phyloP scores from a whole-genome alignment of 1,284 basidiomycete genomes.

The Leccinum pachyderme region DNA sequence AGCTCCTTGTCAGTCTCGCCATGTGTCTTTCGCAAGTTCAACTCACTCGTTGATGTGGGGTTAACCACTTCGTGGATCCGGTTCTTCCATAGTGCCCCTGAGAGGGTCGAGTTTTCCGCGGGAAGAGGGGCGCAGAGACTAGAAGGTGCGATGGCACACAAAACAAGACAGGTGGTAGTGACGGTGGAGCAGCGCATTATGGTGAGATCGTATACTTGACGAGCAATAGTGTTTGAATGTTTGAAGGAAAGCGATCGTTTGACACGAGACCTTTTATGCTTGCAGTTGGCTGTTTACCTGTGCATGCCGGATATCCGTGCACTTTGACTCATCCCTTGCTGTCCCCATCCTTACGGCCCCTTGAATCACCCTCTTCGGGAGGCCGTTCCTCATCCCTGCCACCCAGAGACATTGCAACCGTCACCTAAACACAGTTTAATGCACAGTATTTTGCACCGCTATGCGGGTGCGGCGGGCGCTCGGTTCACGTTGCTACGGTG shows the following conservation, averaged over 20 bases:
- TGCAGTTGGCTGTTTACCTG: constrained; percentile 6
- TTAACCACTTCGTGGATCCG: constrained; percentile 22
- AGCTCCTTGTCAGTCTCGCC: constrained; percentile 3
- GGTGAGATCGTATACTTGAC: constrained; percentile 7
- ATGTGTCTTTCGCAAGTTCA: neutral
- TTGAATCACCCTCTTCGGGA: constrained; percentile 3
- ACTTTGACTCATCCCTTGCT: neutral
- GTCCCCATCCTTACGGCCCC: neutral
- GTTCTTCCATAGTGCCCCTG: constrained; percentile 18
- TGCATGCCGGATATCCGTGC: constrained; percentile 3
- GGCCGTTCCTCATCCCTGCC: neutral
- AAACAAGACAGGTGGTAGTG: constrained; percentile 7
- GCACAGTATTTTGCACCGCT: constrained; percentile 10
- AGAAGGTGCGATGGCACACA: constrained; percentile 15
- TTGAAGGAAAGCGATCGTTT: neutral
- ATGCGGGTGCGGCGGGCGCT: neutral
- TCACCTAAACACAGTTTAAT: neutral
- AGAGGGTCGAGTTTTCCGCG: neutral
- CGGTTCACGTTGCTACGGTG: constrained; percentile 9
- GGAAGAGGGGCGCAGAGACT: constrained; percentile 11
- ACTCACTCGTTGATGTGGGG: constrained; percentile 13
- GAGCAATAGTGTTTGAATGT: constrained; percentile 1
- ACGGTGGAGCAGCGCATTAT: constrained; percentile 12
- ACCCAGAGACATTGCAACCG: neutral
- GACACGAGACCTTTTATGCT: constrained; percentile 7